These are phyloP conservation scores for Keithomyces neogunnii DNA, from an alignment of 2,329 filamentous ascomycete genomes.

Conservation along the genomic window DNA sequence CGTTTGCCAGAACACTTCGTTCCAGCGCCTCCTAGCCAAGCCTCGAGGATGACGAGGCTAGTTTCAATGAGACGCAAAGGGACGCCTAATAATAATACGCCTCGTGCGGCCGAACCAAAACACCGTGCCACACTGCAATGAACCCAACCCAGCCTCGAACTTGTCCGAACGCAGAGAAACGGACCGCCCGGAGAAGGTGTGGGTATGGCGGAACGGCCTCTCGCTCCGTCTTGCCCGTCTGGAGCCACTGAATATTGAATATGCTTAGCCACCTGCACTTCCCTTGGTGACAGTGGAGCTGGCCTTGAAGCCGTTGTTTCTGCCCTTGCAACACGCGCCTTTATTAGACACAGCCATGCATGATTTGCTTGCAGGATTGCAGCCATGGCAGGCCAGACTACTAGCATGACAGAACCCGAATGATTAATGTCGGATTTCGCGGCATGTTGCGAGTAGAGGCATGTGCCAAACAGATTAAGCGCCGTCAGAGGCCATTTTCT, in stretches of 20 bases:
- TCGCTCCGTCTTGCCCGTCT: not conserved
- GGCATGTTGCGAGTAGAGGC: too few relatives aligned
- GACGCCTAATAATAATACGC: not conserved
- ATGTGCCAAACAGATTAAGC: too few relatives aligned
- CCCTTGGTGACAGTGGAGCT: not conserved
- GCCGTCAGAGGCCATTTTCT: too few relatives aligned
- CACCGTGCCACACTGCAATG: not conserved
- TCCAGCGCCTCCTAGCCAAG: not conserved
- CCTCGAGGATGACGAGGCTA: not conserved
- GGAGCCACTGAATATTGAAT: not conserved
- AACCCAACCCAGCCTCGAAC: not conserved
- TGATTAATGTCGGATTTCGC: too few relatives aligned
- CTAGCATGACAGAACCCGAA: not conserved
- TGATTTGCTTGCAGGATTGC: too few relatives aligned
- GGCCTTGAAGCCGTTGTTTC: not conserved
- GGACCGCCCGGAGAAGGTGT: not conserved
- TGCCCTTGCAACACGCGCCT: not conserved
- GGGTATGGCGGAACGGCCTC: not conserved
- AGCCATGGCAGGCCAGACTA: not conserved
- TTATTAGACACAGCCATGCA: too few relatives aligned
- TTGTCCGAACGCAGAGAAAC: not conserved
- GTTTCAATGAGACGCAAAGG: not conserved
- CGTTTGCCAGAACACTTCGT: not conserved
- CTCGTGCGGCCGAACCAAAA: not conserved
- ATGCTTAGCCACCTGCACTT: not conserved